Evolutionary conservation across 106 monocot species (phyloP).

Genomic region (Dactylorhiza incarnata): DNA sequence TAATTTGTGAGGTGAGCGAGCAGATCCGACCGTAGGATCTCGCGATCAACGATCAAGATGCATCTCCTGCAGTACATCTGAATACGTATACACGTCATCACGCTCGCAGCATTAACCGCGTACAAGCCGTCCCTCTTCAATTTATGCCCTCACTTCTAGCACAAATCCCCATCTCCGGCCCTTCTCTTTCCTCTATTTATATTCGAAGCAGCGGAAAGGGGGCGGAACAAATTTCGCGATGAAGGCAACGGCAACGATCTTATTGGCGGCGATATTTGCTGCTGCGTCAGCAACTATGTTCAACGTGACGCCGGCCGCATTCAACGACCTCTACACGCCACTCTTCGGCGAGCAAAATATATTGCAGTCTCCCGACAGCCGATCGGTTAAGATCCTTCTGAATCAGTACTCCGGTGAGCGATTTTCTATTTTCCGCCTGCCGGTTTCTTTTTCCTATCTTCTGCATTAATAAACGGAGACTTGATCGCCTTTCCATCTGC

Average conservation of each 20-base stretch:
- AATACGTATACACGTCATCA: too few relatives aligned
- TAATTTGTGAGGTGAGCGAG: too few relatives aligned
- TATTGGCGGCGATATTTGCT: background rate
- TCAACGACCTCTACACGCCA: slow-evolving; percentile 36
- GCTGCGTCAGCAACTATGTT: background rate
- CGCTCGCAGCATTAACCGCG: too few relatives aligned
- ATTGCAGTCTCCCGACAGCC: slow-evolving; percentile 24
- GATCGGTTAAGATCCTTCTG: slow-evolving; percentile 30
- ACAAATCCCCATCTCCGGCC: too few relatives aligned
- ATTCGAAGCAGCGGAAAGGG: background rate
- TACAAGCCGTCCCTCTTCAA: too few relatives aligned
- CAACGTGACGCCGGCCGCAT: background rate
- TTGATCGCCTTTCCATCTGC: background rate
- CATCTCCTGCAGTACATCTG: too few relatives aligned
- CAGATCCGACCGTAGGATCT: too few relatives aligned
- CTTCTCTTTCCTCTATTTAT: background rate
- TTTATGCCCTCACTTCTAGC: too few relatives aligned
- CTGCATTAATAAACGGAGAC: too few relatives aligned
- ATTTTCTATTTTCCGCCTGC: background rate
- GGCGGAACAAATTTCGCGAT: background rate
- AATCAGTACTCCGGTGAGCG: slow-evolving; percentile 32
- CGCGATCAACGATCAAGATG: too few relatives aligned
- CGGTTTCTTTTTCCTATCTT: background rate
- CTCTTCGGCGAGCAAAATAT: slow-evolving; percentile 52
- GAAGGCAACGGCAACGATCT: background rate